These are phyloP conservation scores for Hibiscus tridactylites DNA, from an alignment of 345 rosid genomes.

Conservation along the genomic window DNA sequence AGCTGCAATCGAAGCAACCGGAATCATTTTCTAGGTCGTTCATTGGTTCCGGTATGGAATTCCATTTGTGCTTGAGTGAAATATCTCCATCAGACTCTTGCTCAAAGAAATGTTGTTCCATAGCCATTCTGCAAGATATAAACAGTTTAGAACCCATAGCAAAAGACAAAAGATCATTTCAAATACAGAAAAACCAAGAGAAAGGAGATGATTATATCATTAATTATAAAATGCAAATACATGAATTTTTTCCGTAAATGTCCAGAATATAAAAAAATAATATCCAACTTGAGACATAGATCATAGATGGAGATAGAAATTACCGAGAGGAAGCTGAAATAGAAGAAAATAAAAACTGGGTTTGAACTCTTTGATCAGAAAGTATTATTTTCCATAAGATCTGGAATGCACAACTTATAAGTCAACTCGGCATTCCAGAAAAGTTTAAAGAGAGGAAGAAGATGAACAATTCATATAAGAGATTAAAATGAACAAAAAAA, in stretches of 20 bases:
- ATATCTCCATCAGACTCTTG: constrained; percentile 26
- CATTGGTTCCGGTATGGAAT: constrained; percentile 11
- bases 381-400: background rate
- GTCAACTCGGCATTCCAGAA: too few species aligned
- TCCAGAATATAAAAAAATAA: too few species aligned
- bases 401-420: too few species aligned
- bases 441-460: too few species aligned
- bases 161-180: background rate
- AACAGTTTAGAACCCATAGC: background rate
- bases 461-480: too few species aligned
- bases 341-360: background rate
- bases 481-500: too few species aligned
- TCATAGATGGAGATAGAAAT: background rate
- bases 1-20: constrained; percentile 65
- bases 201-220: too few species aligned
- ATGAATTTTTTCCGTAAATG: too few species aligned
- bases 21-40: constrained; percentile 23
- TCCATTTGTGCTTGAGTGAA: constrained; percentile 28
- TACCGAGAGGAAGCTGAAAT: background rate
- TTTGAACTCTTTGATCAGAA: background rate
- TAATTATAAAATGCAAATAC: background rate
- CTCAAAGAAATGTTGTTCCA: constrained; percentile 35
- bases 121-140: constrained; percentile 24
- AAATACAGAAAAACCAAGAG: background rate
- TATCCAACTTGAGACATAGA: background rate